Base-by-base conservation (phyloP, 768 basidiomycete species). In the Lactarius psammicola region DNA sequence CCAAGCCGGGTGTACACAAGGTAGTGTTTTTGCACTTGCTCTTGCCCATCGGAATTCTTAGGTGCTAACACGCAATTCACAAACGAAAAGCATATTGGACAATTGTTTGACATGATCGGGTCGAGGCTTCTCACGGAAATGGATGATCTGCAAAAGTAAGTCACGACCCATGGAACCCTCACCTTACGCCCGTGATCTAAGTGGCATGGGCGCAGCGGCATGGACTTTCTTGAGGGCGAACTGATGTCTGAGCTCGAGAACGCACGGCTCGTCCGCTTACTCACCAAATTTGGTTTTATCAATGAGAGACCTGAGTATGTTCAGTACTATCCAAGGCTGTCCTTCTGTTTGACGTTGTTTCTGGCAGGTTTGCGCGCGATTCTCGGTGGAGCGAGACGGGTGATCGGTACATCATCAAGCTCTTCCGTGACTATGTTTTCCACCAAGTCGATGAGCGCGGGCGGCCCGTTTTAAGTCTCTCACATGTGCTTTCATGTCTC, bases 301-400 rank as follows among this genome's bases (percentile, higher is more conserved):
- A 98, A 98, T 75, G 97, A 99, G 74, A 84, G 97, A n/a, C 96
- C 97, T 3, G 97, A 98, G 94, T 98, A 74, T 62, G 92, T 83
- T 7, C 20, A 40, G 8, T 53, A 62, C 28, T 46, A 10, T n/a
- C 30, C 31, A 18, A 23, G 20, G 17, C 10, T 49, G 23, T 44
- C 62, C 38, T 53, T 51, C 20, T 18, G 36, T 40, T 40, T 26
- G 30, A 54, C 36, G 34, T 34, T 33, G 18, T 28, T 18, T 53
- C 11, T 30, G 34, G n/a, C 63, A 95, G 94, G 71, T 97, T 97
- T 71, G 90, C 95, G n/a, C 88, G 90, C 49, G 96, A 98, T 72
- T 87, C 92, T 2, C 85, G 95, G 3, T 99, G 97, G 97, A 95
- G 95, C 15, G 97, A 99, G 74, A 98, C 97, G 0, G 97, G 97